These are phyloP conservation scores for Rosellinia necatrix DNA, from an alignment of 2,329 filamentous ascomycete species.

Conservation along the genomic window DNA sequence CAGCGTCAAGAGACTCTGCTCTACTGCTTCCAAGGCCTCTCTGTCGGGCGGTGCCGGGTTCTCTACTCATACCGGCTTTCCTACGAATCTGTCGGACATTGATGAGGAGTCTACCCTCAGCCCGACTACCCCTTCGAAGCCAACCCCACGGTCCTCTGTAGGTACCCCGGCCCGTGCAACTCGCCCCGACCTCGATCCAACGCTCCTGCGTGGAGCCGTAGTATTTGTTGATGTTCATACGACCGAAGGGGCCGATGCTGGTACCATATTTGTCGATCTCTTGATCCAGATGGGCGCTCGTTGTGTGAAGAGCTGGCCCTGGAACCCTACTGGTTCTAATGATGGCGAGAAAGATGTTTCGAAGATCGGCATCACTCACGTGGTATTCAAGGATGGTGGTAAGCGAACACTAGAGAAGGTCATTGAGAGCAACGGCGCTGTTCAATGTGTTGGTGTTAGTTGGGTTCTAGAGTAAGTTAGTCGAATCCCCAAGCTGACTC, in stretches of 20 bases:
- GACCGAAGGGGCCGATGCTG: conserved; percentile 79
- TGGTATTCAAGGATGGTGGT: conserved; percentile 87
- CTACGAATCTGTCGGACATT: conserved; percentile 50
- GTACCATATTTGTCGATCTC: conserved; percentile 79
- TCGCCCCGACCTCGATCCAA: conserved; percentile 56
- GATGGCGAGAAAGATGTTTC: conserved; percentile 44
- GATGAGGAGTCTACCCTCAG: conserved; percentile 36
- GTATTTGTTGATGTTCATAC: conserved; percentile 86
- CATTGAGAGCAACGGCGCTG: conserved; percentile 69
- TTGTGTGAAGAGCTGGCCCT: conserved; percentile 76
- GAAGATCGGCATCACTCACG: conserved; percentile 80
- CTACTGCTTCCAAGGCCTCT: conserved; percentile 55
- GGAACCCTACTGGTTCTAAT: conserved; percentile 59
- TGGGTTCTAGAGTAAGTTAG: conserved; percentile 84
- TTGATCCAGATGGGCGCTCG: conserved; percentile 81
- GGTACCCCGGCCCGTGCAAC: conserved; percentile 63
- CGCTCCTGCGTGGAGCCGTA: conserved; percentile 69
- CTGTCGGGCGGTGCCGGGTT: no score
- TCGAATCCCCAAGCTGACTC: background rate
- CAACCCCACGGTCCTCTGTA: conserved; percentile 57
- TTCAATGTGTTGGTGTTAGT: conserved; percentile 84
- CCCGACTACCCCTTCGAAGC: conserved; percentile 53
- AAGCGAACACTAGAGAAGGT: conserved; percentile 83
- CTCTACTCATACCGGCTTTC: no score
- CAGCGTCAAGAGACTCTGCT: conserved; percentile 54